phyloP scores from a whole-genome alignment of 306 rosid genomes.

The Pyrus betulifolia region DNA sequence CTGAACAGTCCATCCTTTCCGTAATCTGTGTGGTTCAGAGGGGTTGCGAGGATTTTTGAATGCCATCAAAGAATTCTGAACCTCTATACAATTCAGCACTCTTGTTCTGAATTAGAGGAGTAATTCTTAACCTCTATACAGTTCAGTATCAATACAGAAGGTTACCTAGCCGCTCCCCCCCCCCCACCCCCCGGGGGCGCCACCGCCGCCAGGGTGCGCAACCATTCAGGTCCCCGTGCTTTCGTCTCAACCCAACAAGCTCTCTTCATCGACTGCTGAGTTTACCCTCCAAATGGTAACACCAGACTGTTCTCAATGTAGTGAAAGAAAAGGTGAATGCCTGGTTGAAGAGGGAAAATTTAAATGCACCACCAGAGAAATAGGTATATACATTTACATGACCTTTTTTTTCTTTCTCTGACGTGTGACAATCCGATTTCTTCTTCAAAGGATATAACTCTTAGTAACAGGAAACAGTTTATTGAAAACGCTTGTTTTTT shows the following conservation, averaged over 20 bases:
- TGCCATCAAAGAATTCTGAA: not conserved
- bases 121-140: not conserved
- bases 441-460: not conserved
- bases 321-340: not conserved
- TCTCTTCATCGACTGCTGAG: not conserved
- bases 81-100: not conserved
- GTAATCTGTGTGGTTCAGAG: not conserved
- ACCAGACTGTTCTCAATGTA: not conserved
- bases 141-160: no score
- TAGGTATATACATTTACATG: not conserved
- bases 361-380: not conserved
- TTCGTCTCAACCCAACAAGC: fast-evolving
- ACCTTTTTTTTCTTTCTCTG: not conserved
- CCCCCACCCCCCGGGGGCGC: not conserved
- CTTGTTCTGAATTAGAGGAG: not conserved
- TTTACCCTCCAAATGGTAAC: not conserved
- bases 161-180: not conserved
- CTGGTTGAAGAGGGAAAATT: not conserved
- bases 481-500: no score
- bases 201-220: not conserved
- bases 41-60: no score
- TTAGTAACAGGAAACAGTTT: not conserved
- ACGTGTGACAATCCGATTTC: not conserved
- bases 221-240: not conserved
- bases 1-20: not conserved